A percentile compares a stretch with the other conserved stretches of the same genome.
Evolutionary conservation across 345 rosid species (phyloP).

Genomic region (Linum tenue): DNA sequence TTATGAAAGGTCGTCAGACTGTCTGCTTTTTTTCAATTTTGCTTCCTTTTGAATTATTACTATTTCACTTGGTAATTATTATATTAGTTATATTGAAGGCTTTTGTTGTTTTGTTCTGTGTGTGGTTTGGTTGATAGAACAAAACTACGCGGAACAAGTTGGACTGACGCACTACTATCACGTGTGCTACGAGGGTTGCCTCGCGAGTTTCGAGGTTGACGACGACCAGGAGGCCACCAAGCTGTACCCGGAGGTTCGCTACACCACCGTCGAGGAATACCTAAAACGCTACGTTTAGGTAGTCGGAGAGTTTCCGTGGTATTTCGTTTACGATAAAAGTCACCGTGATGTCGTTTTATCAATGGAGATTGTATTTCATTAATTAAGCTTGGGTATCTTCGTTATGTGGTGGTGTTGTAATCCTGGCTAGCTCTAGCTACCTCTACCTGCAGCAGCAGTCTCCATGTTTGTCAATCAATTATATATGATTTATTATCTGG

Average conservation of each 20-base stretch:
- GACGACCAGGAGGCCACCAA: constrained; percentile 34
- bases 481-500: no score
- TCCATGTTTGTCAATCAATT: no score
- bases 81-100: no score
- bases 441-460: no score
- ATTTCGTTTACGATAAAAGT: no score
- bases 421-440: no score
- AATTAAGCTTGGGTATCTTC: no score
- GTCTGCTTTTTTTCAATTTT: neutral
- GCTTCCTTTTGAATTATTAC: neutral
- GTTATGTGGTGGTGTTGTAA: no score
- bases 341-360: no score
- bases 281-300: constrained; percentile 26
- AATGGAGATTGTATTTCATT: no score
- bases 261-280: constrained; percentile 31
- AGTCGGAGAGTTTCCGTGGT: no score
- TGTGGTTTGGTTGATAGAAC: constrained; percentile 8
- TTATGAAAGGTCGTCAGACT: constrained; percentile 26
- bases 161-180: constrained; percentile 48
- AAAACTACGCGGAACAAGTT: constrained; percentile 35
- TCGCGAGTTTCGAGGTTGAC: constrained; percentile 41
- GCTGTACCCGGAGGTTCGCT: constrained; percentile 36
- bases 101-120: neutral
- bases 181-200: constrained; percentile 53
- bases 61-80: no score